These are phyloP conservation scores for Podospora sp. DNA, from an alignment of 495 filamentous ascomycete species.

Conservation along the genomic window DNA sequence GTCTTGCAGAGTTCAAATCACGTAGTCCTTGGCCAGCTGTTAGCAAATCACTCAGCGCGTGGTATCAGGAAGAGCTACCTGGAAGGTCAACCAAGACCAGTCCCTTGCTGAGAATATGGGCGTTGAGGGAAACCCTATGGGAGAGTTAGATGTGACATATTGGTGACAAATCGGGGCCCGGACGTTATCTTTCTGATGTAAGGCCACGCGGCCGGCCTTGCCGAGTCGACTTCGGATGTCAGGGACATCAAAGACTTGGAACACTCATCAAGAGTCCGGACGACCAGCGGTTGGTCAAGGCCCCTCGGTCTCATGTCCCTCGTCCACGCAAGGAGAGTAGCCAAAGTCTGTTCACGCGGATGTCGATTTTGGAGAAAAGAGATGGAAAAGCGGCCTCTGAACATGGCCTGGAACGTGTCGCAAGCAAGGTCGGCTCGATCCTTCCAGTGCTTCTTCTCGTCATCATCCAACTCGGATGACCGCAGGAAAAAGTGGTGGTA, in stretches of 20 bases:
- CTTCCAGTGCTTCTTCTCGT: conserved; percentile 25
- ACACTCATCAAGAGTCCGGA: conserved; percentile 23
- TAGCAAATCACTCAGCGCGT: background rate
- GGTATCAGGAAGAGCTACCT: conserved; percentile 28
- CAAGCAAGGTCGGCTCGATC: conserved; percentile 33
- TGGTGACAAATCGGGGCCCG: background rate
- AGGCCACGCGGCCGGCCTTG: conserved; percentile 33
- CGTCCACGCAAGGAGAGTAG: conserved; percentile 28
- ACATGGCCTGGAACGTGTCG: conserved; percentile 29
- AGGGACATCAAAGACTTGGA: conserved; percentile 32
- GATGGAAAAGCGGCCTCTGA: conserved; percentile 24
- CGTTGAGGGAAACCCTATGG: conserved; percentile 37
- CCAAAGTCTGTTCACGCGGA: conserved; percentile 20
- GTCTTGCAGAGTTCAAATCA: conserved; percentile 42
- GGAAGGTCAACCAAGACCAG: conserved; percentile 46
- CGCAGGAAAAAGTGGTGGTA: conserved; percentile 37
- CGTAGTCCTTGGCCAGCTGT: conserved; percentile 29
- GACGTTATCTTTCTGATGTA: conserved; percentile 45
- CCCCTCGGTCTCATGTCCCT: background rate
- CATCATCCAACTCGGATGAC: conserved; percentile 11
- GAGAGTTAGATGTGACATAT: background rate
- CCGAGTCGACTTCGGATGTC: conserved; percentile 31
- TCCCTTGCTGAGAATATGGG: conserved; percentile 42
- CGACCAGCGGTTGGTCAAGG: conserved; percentile 6
- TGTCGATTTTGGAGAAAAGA: conserved; percentile 16